These are phyloP conservation scores for Arthrobotrys pseudoclavata DNA, from an alignment of 2,329 filamentous ascomycete species.

Conservation along the genomic window DNA sequence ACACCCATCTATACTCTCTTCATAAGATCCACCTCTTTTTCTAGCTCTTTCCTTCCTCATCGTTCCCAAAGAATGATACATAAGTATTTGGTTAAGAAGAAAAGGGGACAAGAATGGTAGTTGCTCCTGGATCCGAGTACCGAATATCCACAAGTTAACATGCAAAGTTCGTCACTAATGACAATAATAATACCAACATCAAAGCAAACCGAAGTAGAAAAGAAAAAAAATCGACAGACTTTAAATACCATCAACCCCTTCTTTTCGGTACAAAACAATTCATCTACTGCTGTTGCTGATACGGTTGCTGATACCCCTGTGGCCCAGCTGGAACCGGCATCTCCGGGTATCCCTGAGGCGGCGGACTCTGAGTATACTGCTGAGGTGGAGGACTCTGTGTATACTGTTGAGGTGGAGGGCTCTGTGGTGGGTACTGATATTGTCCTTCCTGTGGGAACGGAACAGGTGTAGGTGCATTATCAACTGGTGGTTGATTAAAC, in stretches of 20 bases:
- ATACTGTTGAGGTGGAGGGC: slow-evolving; percentile 40
- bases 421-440: slow-evolving; percentile 47
- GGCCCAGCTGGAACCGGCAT: slow-evolving; percentile 17
- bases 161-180: slow-evolving; percentile 6
- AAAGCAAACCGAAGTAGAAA: not conserved
- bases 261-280: slow-evolving; percentile 11
- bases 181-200: not conserved
- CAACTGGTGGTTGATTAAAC: not conserved
- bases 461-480: slow-evolving; percentile 31
- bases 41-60: not conserved
- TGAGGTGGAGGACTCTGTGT: slow-evolving; percentile 11
- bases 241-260: not conserved
- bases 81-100: too few relatives aligned
- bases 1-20: not conserved
- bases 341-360: slow-evolving; percentile 33
- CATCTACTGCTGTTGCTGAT: slow-evolving; percentile 21
- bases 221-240: slow-evolving; percentile 4
- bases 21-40: not conserved
- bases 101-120: not conserved
- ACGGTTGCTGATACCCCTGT: slow-evolving; percentile 23
- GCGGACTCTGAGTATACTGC: slow-evolving; percentile 2
- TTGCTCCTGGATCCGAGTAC: not conserved
- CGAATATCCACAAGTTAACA: slow-evolving; percentile 17
- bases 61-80: not conserved
- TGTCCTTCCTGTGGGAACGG: slow-evolving; percentile 39